Conservation (phyloP, 805 yeast species). For the Komagataella mondaviorum region DNA sequence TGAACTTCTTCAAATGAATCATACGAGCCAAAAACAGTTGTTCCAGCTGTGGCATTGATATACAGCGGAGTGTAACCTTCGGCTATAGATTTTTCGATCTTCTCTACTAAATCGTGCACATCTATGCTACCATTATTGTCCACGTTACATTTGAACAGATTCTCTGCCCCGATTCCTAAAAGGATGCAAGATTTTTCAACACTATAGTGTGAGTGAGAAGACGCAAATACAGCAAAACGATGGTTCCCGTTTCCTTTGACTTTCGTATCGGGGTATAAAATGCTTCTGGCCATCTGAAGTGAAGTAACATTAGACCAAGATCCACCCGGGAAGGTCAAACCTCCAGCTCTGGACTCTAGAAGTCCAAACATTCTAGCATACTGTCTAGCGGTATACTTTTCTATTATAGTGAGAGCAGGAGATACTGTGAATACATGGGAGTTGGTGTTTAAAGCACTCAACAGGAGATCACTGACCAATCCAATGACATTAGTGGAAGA, state of each 20-base stretch:
- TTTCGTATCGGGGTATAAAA: slow-evolving; percentile 58
- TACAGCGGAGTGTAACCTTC: slow-evolving; percentile 64
- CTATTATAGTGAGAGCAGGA: slow-evolving; percentile 67
- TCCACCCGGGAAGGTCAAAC: slow-evolving; percentile 78
- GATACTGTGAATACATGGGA: slow-evolving; percentile 80
- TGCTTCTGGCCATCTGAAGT: slow-evolving; percentile 61
- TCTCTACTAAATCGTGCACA: slow-evolving; percentile 26
- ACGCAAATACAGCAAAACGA: slow-evolving; percentile 58
- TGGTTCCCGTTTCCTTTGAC: slow-evolving; percentile 35
- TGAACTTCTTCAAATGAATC: slow-evolving; percentile 52
- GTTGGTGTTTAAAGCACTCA: slow-evolving; percentile 66
- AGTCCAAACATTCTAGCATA: slow-evolving; percentile 62
- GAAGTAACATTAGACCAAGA: slow-evolving; percentile 78
- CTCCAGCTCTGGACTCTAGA: slow-evolving; percentile 46
- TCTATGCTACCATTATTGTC: slow-evolving; percentile 43
- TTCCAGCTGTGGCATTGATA: slow-evolving; percentile 77
- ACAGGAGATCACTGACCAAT: slow-evolving; percentile 53
- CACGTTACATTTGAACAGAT: slow-evolving; percentile 53
- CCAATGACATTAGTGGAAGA: slow-evolving; percentile 85
- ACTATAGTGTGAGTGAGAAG: slow-evolving; percentile 66
- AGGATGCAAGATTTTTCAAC: slow-evolving; percentile 73
- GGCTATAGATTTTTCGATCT: slow-evolving; percentile 25
- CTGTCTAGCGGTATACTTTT: slow-evolving; percentile 48
- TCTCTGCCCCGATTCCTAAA: slow-evolving; percentile 51
- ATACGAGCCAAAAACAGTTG: slow-evolving; percentile 77